Evolutionary conservation across 2,329 filamentous ascomycete genomes (phyloP), one percentile per base, ranked within the genome.

Genomic region (Blastomyces parvus): DNA sequence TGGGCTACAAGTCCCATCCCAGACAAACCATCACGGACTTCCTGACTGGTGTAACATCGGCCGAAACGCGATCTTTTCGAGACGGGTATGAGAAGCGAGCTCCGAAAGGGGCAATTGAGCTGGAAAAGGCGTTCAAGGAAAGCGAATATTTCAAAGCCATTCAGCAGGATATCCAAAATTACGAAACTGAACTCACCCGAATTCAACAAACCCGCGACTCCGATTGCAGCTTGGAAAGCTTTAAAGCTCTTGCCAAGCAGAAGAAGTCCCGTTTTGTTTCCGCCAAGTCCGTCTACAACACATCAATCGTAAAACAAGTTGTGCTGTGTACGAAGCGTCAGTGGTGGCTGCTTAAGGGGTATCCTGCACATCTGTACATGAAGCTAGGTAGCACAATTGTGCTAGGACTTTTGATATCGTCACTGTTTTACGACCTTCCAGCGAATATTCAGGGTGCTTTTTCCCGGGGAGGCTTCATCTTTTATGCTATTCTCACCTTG

Each of bases 301-400:
- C 91, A 62, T 88, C 86, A 11, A 87, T 91, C 69, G 77, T 82
- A 59, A 81, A 84, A 1, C 89, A 93, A 73, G 84, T 92, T 1
- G 65, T 69, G 1, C 62, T 74, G n/a, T 75, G 73, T 60, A 86
- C 85, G 0, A 81, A 84, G 66, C 83, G 89, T 30, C 88, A 92
- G 72, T 83, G 89, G 62, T 90, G 88, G 86, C 82, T 93, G 50
- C 83, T 90, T 38, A 82, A 83, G 67, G 88, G 88, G 22, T 88
- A 94, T 71, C 84, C 81, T 62, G 83, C 84, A 0, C 86, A 88
- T 0, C 77, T 92, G 0, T 86, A 85, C 70, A 90, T 88, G 57
- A 91, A 91, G 66, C 79, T 88, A 60, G 86, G 89, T 72, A 89
- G 89, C 69, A 87, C 88, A 66, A 77, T 91, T 60, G 80, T 86